Percentiles rank a stretch among this genome's conserved stretches.
Conservation (phyloP, 2,329 filamentous ascomycete genomes). For the Apiospora saccharicola region DNA sequence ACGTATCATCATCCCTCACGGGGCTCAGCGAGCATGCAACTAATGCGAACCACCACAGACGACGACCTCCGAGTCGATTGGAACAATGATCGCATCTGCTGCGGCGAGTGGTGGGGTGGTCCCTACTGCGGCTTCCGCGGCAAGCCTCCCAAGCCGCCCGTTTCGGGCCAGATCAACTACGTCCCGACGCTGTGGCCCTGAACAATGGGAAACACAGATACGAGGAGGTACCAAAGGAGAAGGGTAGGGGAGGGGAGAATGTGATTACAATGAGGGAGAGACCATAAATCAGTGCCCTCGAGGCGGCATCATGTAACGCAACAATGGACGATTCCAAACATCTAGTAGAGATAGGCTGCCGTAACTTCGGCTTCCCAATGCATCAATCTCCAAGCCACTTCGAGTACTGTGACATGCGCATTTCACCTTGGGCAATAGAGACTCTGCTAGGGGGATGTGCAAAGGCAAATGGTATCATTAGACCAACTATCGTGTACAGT, state of each 20-base stretch:
- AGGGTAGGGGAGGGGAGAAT: neutral
- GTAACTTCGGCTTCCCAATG: neutral
- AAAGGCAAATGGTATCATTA: neutral
- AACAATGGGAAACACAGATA: neutral
- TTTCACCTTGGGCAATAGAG: neutral
- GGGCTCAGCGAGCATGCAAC: too few relatives aligned
- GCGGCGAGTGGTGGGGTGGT: conserved; percentile 24
- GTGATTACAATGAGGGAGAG: neutral
- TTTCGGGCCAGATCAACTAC: neutral
- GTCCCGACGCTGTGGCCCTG: neutral
- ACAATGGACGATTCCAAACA: neutral
- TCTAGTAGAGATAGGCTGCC: neutral
- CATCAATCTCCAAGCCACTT: neutral
- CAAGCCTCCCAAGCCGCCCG: neutral
- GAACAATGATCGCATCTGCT: neutral
- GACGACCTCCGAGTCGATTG: neutral
- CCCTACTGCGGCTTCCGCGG: conserved; percentile 15
- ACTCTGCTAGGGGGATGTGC: neutral
- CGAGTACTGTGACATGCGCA: neutral
- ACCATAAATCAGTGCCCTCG: neutral
- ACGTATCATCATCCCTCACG: neutral
- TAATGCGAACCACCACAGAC: neutral
- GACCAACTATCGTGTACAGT: neutral
- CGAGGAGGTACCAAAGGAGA: neutral
- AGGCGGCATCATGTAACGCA: neutral